phyloP scores from a whole-genome alignment of 2,329 filamentous ascomycete species.

The Penicillium verrucosum region DNA sequence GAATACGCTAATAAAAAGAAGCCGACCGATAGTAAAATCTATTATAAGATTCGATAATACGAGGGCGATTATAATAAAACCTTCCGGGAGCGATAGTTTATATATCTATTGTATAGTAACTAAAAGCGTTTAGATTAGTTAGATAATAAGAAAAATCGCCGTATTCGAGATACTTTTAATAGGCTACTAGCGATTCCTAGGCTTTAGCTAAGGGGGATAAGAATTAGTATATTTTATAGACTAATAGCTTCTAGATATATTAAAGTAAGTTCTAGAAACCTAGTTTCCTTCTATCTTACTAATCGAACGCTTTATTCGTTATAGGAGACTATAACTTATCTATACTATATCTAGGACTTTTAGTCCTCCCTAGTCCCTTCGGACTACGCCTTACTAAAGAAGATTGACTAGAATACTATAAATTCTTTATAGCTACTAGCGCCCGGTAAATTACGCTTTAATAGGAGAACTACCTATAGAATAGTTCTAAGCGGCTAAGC shows the following conservation, averaged over 20 bases:
- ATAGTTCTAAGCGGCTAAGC: neutral
- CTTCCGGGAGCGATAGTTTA: conserved; percentile 17
- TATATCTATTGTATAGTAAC: conserved; percentile 19
- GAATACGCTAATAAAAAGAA: too few species aligned
- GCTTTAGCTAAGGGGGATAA: conserved; percentile 30
- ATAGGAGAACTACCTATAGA: neutral
- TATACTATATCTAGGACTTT: conserved; percentile 17
- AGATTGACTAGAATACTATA: conserved; percentile 21
- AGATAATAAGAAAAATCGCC: conserved; percentile 8
- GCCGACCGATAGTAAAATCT: too few species aligned
- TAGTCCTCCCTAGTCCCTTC: conserved; percentile 20
- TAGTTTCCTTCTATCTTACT: too few species aligned
- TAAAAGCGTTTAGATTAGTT: conserved; percentile 15
- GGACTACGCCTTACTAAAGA: conserved; percentile 13
- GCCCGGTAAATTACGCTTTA: conserved; percentile 7
- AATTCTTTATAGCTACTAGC: conserved; percentile 18
- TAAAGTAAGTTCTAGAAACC: conserved; percentile 12
- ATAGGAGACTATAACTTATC: conserved; percentile 22
- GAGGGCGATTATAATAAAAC: conserved; percentile 12
- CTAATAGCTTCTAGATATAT: conserved; percentile 15
- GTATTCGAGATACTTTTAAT: conserved; percentile 32
- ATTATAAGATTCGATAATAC: conserved; percentile 16
- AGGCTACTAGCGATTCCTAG: conserved; percentile 30
- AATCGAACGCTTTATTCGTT: too few species aligned
- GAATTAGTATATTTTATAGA: conserved; percentile 17